These are phyloP conservation scores for Helianthus annuus DNA, from an alignment of 129 eudicot genomes.

Conservation along the genomic window HanXRQr2.0-SUNRISE NC_035444.2:31718437-31718936, in stretches of 20 bases:
- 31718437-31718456: too few species aligned
- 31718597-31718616: too few species aligned
- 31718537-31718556: too few species aligned
- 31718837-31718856: background rate
- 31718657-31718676: too few species aligned
- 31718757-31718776: conserved; percentile 46
- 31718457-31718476: too few species aligned
- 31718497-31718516: too few species aligned
- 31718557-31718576: too few species aligned
- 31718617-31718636: too few species aligned
- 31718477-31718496: too few species aligned
- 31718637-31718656: too few species aligned
- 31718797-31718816: conserved; percentile 50
- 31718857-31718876: conserved; percentile 19
- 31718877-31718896: conserved; percentile 13
- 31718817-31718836: background rate
- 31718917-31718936: conserved; percentile 28
- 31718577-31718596: too few species aligned
- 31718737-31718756: background rate
- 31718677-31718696: background rate
- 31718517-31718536: too few species aligned
- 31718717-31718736: background rate
- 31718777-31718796: conserved; percentile 62
- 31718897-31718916: conserved; percentile 27
- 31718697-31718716: background rate